Evolutionary conservation across 1,284 basidiomycete genomes (phyloP).

Genomic region (Microbotryum scabiosae): DNA sequence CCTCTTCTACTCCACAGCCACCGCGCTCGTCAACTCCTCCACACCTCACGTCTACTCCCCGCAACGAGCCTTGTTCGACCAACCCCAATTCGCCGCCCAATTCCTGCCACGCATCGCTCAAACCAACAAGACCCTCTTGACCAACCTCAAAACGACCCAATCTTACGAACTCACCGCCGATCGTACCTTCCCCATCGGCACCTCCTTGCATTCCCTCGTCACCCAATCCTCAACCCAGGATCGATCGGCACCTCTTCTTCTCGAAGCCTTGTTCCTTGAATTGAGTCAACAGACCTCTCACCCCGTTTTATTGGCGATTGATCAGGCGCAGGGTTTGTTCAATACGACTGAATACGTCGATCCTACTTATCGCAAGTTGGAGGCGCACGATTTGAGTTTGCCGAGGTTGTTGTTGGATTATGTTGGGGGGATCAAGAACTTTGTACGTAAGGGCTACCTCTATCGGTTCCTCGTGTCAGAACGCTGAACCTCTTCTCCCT

Average conservation of each 20-base stretch:
- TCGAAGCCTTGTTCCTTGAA: not conserved
- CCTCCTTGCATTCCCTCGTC: not conserved
- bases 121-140: slow-evolving; percentile 40
- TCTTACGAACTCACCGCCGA: slow-evolving; percentile 57
- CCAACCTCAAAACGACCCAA: slow-evolving; percentile 29
- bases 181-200: slow-evolving; percentile 47
- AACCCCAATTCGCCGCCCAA: slow-evolving; percentile 48
- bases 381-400: slow-evolving; percentile 70
- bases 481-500: not conserved
- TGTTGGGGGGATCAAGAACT: slow-evolving; percentile 56
- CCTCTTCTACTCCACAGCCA: slow-evolving; percentile 43
- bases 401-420: slow-evolving; percentile 71
- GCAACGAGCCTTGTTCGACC: slow-evolving; percentile 66
- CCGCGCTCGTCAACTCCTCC: slow-evolving; percentile 68
- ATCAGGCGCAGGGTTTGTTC: slow-evolving; percentile 79
- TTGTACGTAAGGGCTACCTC: slow-evolving; percentile 48
- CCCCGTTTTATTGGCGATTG: slow-evolving; percentile 71
- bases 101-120: slow-evolving; percentile 39
- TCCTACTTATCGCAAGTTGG: slow-evolving; percentile 62
- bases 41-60: slow-evolving; percentile 66
- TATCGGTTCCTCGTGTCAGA: not conserved
- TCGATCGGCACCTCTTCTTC: not conserved
- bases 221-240: too few species aligned
- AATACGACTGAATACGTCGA: slow-evolving; percentile 64
- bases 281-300: slow-evolving; percentile 38